These are phyloP conservation scores for Cystobasidium ongulense DNA, from an alignment of 768 basidiomycete species.

Conservation along the genomic window DNA sequence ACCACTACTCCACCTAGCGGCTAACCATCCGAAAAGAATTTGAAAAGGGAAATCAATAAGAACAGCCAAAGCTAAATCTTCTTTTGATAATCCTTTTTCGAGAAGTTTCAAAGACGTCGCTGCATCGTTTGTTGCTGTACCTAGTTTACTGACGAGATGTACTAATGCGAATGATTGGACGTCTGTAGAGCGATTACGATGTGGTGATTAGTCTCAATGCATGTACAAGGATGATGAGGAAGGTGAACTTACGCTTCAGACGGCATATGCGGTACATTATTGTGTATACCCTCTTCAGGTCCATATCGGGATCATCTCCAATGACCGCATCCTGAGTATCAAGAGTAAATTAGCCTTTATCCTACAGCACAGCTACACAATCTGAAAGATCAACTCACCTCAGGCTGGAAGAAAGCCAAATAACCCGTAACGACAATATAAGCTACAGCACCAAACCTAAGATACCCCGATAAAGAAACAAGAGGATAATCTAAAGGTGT, in stretches of 20 bases:
- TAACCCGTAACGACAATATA: slow-evolving; percentile 81
- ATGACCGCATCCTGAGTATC: slow-evolving; percentile 60
- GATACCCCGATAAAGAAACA: slow-evolving; percentile 61
- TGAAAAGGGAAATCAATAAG: slow-evolving; percentile 97
- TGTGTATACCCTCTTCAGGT: slow-evolving; percentile 77
- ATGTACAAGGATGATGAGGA: neutral
- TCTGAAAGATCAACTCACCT: slow-evolving; percentile 52
- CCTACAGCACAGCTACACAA: neutral
- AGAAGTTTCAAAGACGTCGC: slow-evolving; percentile 86
- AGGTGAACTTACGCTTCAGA: slow-evolving; percentile 66
- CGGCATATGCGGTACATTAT: slow-evolving; percentile 92
- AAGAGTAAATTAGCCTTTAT: neutral
- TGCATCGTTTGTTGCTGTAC: slow-evolving; percentile 87
- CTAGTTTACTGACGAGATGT: slow-evolving; percentile 85
- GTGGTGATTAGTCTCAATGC: slow-evolving; percentile 14
- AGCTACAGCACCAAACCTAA: slow-evolving; percentile 73
- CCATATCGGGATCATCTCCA: slow-evolving; percentile 69
- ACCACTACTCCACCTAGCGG: slow-evolving; percentile 81
- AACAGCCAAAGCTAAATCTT: slow-evolving; percentile 90
- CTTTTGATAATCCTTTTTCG: slow-evolving; percentile 89
- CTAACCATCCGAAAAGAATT: slow-evolving; percentile 86
- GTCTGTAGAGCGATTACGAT: slow-evolving; percentile 52
- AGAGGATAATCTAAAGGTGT: slow-evolving; percentile 47
- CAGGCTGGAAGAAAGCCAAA: slow-evolving; percentile 77
- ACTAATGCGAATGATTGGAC: slow-evolving; percentile 77